Evolutionary conservation across 306 rosid species (phyloP), one percentile per base, ranked within the genome.

Genomic region (Cercis canadensis): DNA sequence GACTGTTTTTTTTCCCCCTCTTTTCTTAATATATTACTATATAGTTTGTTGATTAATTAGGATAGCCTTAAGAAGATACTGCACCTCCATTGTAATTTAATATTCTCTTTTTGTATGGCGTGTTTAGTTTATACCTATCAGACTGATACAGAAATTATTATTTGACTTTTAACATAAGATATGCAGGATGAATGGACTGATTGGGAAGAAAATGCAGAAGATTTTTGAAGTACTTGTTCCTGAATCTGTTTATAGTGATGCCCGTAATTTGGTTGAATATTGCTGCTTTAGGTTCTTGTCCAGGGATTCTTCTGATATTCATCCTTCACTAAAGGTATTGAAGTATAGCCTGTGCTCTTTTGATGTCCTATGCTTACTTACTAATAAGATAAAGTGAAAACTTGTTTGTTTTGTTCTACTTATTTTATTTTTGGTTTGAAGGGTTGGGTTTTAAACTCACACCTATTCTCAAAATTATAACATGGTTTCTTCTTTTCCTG

Each of bases 211-310:
- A 81, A 94, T 91, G 97, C 90, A 78, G 90, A 87, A 88, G 72
- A 89, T 94, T 80, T 94, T 89, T 77, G 79, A 82, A 84, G 92
- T 95, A 13, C 96, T 94, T 40, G 96, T 89, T 68, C 82, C 95
- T 45, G 86, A 86, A 79, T 78, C 96, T 64, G 82, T 84, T 57
- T 77, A 70, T 57, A 83, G 69, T 15, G 80, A 87, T 86, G 96
- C 91, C 49, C 98, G 98, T 40, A 82, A 86, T 86, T 84, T 90
- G 85, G 89, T 94, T 29, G 98, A 94, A 59, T 94, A 94, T 80
- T 90, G 98, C 95, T 90, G 96, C 94, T 90, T 94, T 80, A 89
- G 98, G 75, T 94, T 85, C 83, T 80, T 94, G 87, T 94, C 98
- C 61, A 87, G 97, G 80, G 92, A 94, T 60, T 76, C 65, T 80